A percentile compares a stretch with the other conserved stretches of the same genome.
Conservation (phyloP, 495 filamentous ascomycete species). For the Mycothermus thermophilus region DNA sequence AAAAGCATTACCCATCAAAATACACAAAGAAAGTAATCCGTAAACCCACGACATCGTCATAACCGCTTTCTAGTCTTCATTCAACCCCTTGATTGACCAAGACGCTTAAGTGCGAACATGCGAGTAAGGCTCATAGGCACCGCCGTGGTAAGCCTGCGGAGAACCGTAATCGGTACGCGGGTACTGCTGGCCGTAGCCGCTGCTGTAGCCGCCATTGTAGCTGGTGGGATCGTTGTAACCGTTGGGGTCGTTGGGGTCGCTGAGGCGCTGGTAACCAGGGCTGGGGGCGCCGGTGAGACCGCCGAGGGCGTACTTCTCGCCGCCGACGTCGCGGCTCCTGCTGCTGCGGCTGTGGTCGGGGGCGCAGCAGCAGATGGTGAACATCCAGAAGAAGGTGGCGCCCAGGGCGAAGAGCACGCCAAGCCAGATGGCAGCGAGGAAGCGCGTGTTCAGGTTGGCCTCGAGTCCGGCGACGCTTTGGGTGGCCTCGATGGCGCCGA, state of each 20-base stretch:
- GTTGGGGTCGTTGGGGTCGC: conserved; percentile 24
- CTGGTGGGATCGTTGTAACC: too few relatives aligned
- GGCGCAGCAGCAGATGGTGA: conserved; percentile 80
- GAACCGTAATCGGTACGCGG: too few relatives aligned
- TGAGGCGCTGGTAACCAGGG: conserved; percentile 37
- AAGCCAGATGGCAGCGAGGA: conserved; percentile 62
- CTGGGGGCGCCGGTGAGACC: conserved; percentile 16
- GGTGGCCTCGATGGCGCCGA: conserved; percentile 53
- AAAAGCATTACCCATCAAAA: conserved; percentile 1
- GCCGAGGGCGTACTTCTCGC: conserved; percentile 35
- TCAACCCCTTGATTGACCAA: too few relatives aligned
- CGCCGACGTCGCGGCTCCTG: conserved; percentile 6
- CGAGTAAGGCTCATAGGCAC: conserved; percentile 42
- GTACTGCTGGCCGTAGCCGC: conserved; percentile 21
- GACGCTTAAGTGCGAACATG: conserved; percentile 32
- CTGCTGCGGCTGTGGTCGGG: conserved; percentile 24
- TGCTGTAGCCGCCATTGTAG: conserved; percentile 16
- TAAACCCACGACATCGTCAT: not conserved
- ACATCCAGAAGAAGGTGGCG: conserved; percentile 72
- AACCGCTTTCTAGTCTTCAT: not conserved
- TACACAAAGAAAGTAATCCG: not conserved
- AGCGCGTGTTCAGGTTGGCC: conserved; percentile 48
- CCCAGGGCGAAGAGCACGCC: conserved; percentile 60
- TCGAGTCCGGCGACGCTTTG: conserved; percentile 53
- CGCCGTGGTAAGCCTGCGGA: conserved; percentile 8